phyloP scores from a whole-genome alignment of 2,329 filamentous ascomycete species.

The Orbilia quercus region DNA sequence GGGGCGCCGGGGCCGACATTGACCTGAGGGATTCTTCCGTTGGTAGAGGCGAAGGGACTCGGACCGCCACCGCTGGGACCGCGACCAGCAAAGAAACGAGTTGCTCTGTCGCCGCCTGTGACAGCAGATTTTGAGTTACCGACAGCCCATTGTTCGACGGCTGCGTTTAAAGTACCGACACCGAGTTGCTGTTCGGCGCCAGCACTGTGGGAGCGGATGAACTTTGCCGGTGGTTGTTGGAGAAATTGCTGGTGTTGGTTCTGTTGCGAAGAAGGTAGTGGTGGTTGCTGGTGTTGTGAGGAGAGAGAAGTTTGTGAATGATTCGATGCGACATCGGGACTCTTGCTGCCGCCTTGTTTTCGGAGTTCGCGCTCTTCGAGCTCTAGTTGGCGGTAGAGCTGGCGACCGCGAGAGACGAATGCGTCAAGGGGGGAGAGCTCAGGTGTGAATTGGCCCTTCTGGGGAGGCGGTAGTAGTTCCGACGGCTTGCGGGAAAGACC shows the following conservation, averaged over 20 bases:
- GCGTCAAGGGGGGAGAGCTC: conserved; percentile 94
- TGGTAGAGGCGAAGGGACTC: conserved; percentile 10
- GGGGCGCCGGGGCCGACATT: conserved; percentile 10
- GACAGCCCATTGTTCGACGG: conserved; percentile 54
- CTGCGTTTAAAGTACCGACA: conserved; percentile 47
- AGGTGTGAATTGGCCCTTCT: conserved; percentile 78
- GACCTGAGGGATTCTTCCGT: conserved; percentile 44
- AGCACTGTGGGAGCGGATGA: conserved; percentile 53
- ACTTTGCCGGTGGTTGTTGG: conserved; percentile 47
- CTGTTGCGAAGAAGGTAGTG: conserved; percentile 3
- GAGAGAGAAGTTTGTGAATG: conserved; percentile 18
- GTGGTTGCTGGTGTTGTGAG: neutral
- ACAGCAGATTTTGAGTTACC: conserved; percentile 46
- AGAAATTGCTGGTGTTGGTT: conserved; percentile 37
- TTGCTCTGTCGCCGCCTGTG: conserved; percentile 42
- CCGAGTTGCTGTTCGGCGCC: conserved; percentile 49
- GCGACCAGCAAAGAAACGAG: conserved; percentile 41
- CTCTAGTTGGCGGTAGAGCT: conserved; percentile 87
- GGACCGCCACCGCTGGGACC: conserved; percentile 2
- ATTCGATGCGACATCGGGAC: conserved; percentile 36
- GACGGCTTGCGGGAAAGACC: conserved; percentile 46
- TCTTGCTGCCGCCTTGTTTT: conserved; percentile 37
- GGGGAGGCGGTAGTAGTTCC: conserved; percentile 45
- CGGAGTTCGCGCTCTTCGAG: conserved; percentile 40
- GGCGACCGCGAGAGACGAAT: conserved; percentile 88